A percentile compares a stretch with the other conserved stretches of the same genome.
Evolutionary conservation across 2,329 filamentous ascomycete genomes (phyloP).

Genomic region (Sclerotiophoma versabilis): DNA sequence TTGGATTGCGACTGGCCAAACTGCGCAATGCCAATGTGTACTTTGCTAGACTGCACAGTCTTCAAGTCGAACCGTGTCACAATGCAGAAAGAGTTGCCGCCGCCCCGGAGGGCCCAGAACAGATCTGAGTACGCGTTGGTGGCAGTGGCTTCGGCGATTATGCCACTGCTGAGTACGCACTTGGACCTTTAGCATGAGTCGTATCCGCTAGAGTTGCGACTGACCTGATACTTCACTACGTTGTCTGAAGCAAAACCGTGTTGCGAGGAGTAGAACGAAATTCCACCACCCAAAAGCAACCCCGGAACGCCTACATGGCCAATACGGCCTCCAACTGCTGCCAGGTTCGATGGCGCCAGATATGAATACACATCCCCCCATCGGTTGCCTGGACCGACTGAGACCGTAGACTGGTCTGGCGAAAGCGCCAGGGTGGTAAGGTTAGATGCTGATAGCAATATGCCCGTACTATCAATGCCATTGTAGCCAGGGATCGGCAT

Average conservation of each 20-base stretch:
- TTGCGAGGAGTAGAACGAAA: slow-evolving; percentile 30
- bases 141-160: slow-evolving; percentile 29
- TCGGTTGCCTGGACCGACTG: slow-evolving; percentile 38
- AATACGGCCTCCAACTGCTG: slow-evolving; percentile 39
- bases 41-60: slow-evolving; percentile 16
- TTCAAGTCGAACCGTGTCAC: slow-evolving; percentile 29
- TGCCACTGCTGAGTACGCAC: slow-evolving; percentile 36
- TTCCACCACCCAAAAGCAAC: slow-evolving; percentile 35
- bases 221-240: slow-evolving; percentile 32
- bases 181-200: slow-evolving; percentile 9
- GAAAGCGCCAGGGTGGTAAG: slow-evolving; percentile 31
- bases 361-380: slow-evolving; percentile 42
- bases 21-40: slow-evolving; percentile 26
- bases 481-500: slow-evolving; percentile 32
- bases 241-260: slow-evolving; percentile 30
- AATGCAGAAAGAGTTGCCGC: slow-evolving; percentile 35
- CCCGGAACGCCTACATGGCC: slow-evolving; percentile 42
- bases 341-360: slow-evolving; percentile 29
- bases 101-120: slow-evolving; percentile 43
- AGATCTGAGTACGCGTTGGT: slow-evolving; percentile 37
- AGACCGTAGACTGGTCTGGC: slow-evolving; percentile 29
- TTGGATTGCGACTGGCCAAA: slow-evolving; percentile 18
- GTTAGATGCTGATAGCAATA: slow-evolving; percentile 27
- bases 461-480: slow-evolving; percentile 24
- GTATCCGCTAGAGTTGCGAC: background rate